These are phyloP conservation scores for Arctium lappa DNA, from an alignment of 129 eudicot genomes.

Conservation along the genomic window DNA sequence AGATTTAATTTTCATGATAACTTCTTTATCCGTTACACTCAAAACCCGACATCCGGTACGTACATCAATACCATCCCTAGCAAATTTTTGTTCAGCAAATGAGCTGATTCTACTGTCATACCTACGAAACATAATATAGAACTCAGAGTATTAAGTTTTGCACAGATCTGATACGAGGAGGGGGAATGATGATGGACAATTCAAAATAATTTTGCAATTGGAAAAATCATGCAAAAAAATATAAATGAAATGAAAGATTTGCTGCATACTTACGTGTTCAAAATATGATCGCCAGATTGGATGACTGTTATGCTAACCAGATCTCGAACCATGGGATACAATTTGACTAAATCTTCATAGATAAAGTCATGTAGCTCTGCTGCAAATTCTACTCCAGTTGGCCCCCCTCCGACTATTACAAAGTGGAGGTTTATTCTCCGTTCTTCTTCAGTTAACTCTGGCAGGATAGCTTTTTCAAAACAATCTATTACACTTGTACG, in stretches of 20 bases:
- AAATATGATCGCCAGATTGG: constrained; percentile 91
- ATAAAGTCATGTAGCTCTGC: constrained; percentile 86
- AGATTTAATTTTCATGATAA: constrained; percentile 56
- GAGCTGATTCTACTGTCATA: constrained; percentile 81
- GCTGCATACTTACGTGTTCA: constrained; percentile 62
- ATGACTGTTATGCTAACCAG: constrained; percentile 62
- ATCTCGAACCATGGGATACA: constrained; percentile 72
- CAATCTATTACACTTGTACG: constrained; percentile 84
- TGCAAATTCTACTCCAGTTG: constrained; percentile 93
- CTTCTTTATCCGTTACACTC: constrained; percentile 52
- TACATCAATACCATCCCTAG: constrained; percentile 88
- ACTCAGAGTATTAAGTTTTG: background rate
- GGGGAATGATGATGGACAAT: background rate
- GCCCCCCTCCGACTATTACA: constrained; percentile 95
- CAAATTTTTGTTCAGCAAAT: constrained; percentile 80
- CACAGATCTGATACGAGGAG: background rate
- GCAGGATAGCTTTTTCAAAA: constrained; percentile 85
- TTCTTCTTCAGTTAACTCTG: constrained; percentile 82
- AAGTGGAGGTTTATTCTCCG: constrained; percentile 72
- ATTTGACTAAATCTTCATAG: constrained; percentile 66
- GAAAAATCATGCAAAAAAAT: background rate
- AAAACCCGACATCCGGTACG: constrained; percentile 69
- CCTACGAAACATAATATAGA: constrained; percentile 39
- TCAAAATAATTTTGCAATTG: background rate
- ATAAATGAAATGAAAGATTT: constrained; percentile 1